phyloP scores from a whole-genome alignment of 2,329 filamentous ascomycete species.

The Penicillium sp. region DNA sequence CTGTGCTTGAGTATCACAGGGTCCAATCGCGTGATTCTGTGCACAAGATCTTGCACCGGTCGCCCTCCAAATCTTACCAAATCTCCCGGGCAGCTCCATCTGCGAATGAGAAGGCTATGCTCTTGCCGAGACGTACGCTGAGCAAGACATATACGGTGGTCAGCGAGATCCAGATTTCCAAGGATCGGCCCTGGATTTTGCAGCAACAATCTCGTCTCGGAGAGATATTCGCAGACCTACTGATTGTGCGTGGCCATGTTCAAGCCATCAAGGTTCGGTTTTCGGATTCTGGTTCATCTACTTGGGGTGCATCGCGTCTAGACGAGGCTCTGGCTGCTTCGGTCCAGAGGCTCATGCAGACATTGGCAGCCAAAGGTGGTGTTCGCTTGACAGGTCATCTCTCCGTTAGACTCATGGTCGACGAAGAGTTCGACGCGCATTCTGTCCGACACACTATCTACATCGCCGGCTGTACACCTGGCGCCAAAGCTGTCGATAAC shows the following conservation, averaged over 20 bases:
- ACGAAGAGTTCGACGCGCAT: slow-evolving; percentile 40
- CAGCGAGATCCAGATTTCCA: slow-evolving; percentile 55
- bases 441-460: slow-evolving; percentile 37
- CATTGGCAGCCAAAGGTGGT: slow-evolving; percentile 54
- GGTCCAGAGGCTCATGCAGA: slow-evolving; percentile 65
- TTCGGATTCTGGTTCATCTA: slow-evolving; percentile 63
- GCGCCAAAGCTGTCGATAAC: slow-evolving; percentile 27
- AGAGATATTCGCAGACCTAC: slow-evolving; percentile 71
- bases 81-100: slow-evolving; percentile 52
- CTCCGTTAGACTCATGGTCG: slow-evolving; percentile 69
- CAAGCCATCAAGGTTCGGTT: slow-evolving; percentile 67
- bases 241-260: slow-evolving; percentile 65
- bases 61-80: slow-evolving; percentile 56
- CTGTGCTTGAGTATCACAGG: slow-evolving; percentile 53
- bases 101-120: slow-evolving; percentile 57
- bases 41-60: slow-evolving; percentile 52
- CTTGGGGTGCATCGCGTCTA: slow-evolving; percentile 61
- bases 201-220: slow-evolving; percentile 66
- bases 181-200: slow-evolving; percentile 61
- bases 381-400: slow-evolving; percentile 65
- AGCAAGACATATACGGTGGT: slow-evolving; percentile 58
- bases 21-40: slow-evolving; percentile 57
- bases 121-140: slow-evolving; percentile 58
- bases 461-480: slow-evolving; percentile 35
- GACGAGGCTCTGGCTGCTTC: slow-evolving; percentile 56